These are phyloP conservation scores for Citrus glauca DNA, from an alignment of 345 rosid species.

Conservation along the genomic window DNA sequence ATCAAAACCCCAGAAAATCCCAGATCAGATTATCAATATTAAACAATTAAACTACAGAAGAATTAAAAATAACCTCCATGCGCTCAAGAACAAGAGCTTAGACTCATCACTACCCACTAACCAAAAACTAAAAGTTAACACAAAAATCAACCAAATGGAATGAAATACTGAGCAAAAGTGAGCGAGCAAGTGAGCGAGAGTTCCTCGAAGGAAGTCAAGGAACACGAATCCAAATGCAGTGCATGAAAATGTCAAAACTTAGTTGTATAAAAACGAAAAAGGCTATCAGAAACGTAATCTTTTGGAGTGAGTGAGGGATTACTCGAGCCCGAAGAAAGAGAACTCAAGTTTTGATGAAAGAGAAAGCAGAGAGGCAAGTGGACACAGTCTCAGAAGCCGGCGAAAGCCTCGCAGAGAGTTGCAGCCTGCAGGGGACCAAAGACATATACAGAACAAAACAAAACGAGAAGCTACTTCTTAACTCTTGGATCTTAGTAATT, in stretches of 20 bases:
- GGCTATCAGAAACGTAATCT: slow-evolving; percentile 7
- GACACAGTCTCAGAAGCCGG: slow-evolving; percentile 16
- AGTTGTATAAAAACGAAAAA: background rate
- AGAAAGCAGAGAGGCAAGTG: slow-evolving; percentile 16
- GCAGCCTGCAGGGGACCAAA: slow-evolving; percentile 17
- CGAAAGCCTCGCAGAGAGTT: slow-evolving; percentile 14
- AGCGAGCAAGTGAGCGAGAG: background rate
- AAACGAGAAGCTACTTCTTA: background rate
- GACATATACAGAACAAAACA: background rate
- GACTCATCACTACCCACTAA: slow-evolving; percentile 6
- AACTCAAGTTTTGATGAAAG: slow-evolving; percentile 9
- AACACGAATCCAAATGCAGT: slow-evolving; percentile 24
- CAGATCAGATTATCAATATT: slow-evolving; percentile 14
- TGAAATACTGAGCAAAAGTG: slow-evolving; percentile 13
- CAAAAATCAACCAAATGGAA: background rate
- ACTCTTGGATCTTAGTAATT: background rate
- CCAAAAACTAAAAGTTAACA: background rate
- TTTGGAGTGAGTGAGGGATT: background rate
- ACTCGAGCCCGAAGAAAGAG: slow-evolving; percentile 13
- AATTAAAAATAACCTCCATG: background rate
- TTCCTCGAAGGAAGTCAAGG: slow-evolving; percentile 18
- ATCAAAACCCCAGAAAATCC: slow-evolving; percentile 20
- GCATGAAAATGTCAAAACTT: slow-evolving; percentile 17
- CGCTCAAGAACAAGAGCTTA: background rate
- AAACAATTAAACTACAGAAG: background rate